Evolutionary conservation across 192 early-diverging fungal species (phyloP), one percentile per base, ranked within the genome.

Genomic region (Backusella mclennaniae): DNA sequence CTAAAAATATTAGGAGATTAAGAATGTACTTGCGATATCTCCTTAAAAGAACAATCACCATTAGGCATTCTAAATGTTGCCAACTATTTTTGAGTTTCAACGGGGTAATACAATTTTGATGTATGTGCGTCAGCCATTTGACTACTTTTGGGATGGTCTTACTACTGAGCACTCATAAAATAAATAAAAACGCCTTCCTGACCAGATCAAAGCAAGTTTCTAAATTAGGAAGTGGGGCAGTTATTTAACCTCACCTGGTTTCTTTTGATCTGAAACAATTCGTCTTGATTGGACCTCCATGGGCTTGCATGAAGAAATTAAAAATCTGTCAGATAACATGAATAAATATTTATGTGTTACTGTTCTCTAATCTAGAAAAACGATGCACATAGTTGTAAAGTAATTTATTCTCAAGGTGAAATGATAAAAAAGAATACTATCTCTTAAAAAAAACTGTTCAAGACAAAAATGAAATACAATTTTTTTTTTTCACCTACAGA

Each of bases 81-180:
- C 46, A 49, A 49, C 46, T 49, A 49, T 59, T 59, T 59, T 59
- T 59, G 23, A 12, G 53, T 59, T 59, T 59, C 17, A 59, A 59
- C 53, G 53, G 53, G 23, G 53, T 59, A 23, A 26, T 21, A 59
- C 53, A 23, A 59, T 59, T 59, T 59, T 23, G 53, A 59, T 59
- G 53, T 59, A 59, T 59, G 53, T 59, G 53, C 53, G 53, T 59
- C 53, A 59, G 53, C 53, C 53, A 59, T 59, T 59, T 59, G 21
- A 23, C 53, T 23, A 59, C 23, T 23, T 59, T 59, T 59, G 53
- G 53, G 11, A 59, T 23, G 53, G 53, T 59, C n/a, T 59, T 59
- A 59, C 53, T 59, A 59, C 53, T 59, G 53, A 23, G 53, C 23
- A 59, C 23, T 59, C 23, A 59, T 53, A 49, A 49, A n/a, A 59